These are phyloP conservation scores for Xylaria sp. DNA, from an alignment of 495 filamentous ascomycete species.

Conservation along the genomic window DNA sequence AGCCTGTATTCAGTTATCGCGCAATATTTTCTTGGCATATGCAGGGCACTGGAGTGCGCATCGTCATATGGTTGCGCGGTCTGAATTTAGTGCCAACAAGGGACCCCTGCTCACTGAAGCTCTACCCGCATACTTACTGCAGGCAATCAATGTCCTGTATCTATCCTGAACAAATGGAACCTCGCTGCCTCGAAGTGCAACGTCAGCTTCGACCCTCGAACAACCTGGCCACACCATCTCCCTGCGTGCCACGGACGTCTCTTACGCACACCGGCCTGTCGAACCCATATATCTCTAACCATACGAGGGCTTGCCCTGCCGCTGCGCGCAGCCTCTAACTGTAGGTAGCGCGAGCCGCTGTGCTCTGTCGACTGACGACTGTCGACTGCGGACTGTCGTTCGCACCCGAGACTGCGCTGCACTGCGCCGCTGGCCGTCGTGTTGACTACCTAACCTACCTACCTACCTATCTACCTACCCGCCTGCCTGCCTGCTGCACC, in stretches of 20 bases:
- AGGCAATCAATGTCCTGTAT: neutral
- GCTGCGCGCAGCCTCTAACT: neutral
- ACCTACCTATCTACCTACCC: no score
- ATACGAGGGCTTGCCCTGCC: neutral
- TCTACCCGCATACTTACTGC: conserved; percentile 2
- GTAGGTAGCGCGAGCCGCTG: conserved; percentile 16
- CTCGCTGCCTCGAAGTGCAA: conserved; percentile 14
- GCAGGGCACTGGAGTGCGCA: no score
- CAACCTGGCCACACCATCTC: neutral
- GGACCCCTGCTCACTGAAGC: conserved; percentile 5
- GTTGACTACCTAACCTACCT: neutral
- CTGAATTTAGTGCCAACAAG: conserved; percentile 10
- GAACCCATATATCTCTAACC: neutral
- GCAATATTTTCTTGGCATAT: neutral
- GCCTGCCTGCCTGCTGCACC: neutral
- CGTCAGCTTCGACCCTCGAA: conserved; percentile 16
- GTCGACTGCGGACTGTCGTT: no score
- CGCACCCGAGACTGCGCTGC: conserved; percentile 15
- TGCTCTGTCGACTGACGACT: no score
- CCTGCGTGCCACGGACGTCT: neutral
- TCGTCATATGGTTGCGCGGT: neutral
- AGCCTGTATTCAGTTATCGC: neutral
- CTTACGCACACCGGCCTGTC: neutral
- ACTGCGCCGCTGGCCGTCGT: neutral
- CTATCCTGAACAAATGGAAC: neutral